Conservation (phyloP, 1,139 yeast species). For the Casaregolazyma suthepensis region DNA sequence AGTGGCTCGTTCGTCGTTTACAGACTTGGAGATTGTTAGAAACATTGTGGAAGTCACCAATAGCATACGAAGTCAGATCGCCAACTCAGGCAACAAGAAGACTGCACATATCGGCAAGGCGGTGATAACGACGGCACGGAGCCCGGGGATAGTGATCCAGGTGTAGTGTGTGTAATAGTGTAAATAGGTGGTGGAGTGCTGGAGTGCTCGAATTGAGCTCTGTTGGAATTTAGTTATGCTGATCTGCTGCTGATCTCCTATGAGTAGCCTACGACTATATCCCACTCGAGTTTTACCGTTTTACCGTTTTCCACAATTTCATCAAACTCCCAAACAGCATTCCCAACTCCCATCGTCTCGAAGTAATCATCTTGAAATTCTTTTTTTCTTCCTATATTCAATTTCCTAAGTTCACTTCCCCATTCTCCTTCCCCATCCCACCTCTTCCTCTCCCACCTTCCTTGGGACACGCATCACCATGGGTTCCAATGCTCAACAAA, state of each 20-base stretch:
- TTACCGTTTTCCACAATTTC: no score
- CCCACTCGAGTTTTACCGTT: no score
- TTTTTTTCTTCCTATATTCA: no score
- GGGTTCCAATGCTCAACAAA: not conserved
- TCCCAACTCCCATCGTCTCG: no score
- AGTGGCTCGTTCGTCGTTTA: slow-evolving; percentile 71
- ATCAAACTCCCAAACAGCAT: no score
- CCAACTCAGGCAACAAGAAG: slow-evolving; percentile 45
- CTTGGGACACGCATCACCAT: not conserved
- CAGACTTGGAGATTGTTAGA: slow-evolving; percentile 66
- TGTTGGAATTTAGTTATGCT: no score
- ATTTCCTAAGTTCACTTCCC: no score
- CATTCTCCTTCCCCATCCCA: not conserved
- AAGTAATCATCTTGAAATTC: no score
- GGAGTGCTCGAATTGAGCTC: no score
- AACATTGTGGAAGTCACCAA: slow-evolving; percentile 67
- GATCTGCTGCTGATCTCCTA: no score
- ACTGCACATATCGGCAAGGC: slow-evolving; percentile 70
- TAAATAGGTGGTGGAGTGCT: not conserved
- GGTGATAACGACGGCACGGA: slow-evolving; percentile 61
- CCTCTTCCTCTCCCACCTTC: not conserved
- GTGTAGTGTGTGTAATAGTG: slow-evolving; percentile 29
- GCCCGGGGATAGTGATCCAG: slow-evolving; percentile 76
- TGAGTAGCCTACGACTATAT: no score
- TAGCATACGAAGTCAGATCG: slow-evolving; percentile 56